A percentile compares a stretch with the other conserved stretches of the same genome.
These are phyloP conservation scores for Solanum appendiculatum DNA, from an alignment of 257 asterid species.

Conservation along the genomic window DNA sequence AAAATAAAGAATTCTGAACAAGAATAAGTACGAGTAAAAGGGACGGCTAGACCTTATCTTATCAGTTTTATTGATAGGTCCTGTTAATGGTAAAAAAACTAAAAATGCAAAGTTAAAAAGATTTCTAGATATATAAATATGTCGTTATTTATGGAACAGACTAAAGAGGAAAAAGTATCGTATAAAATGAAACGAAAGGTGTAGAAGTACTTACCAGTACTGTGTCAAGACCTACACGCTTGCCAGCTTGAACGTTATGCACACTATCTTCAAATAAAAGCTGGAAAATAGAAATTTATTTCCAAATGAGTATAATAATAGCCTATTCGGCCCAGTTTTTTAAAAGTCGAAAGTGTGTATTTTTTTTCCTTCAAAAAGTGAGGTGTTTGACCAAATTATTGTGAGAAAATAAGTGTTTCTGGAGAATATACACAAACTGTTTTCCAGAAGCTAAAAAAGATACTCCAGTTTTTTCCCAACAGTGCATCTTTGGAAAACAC, in stretches of 20 bases:
- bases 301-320: not conserved
- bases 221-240: slow-evolving; percentile 66
- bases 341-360: not conserved
- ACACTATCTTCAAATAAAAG: slow-evolving; percentile 87
- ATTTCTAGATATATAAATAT: not conserved
- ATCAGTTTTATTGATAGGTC: too few species aligned
- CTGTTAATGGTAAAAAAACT: not conserved
- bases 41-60: too few species aligned
- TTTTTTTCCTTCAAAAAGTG: not conserved
- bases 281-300: slow-evolving; percentile 23
- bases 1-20: too few species aligned
- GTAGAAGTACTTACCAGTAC: slow-evolving; percentile 45
- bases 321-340: not conserved
- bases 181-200: not conserved
- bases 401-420: not conserved
- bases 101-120: not conserved
- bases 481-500: too few species aligned
- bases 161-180: not conserved
- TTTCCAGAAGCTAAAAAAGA: not conserved
- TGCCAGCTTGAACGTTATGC: slow-evolving; percentile 73
- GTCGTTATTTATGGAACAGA: not conserved
- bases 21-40: too few species aligned
- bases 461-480: not conserved
- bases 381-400: not conserved
- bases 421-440: not conserved